phyloP scores from a whole-genome alignment of 2,329 filamentous ascomycete genomes.

The Pezicula radicicola region DNA sequence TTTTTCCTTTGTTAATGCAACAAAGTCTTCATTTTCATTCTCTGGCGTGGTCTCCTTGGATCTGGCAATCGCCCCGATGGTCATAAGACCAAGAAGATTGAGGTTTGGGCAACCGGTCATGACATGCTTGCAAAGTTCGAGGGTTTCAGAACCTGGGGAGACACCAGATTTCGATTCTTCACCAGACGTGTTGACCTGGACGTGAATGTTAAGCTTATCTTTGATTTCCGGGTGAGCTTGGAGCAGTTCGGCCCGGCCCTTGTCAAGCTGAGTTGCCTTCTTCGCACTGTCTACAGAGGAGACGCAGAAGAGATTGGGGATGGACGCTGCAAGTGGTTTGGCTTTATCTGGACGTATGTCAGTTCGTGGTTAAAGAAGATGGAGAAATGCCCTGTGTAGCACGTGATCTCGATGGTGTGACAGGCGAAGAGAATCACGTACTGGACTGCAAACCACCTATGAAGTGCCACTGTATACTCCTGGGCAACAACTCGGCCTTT shows the following conservation, averaged over 20 bases:
- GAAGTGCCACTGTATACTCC: conserved; percentile 86
- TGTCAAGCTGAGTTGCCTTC: conserved; percentile 81
- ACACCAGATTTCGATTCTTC: conserved; percentile 85
- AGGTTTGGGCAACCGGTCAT: conserved; percentile 69
- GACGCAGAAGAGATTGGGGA: conserved; percentile 87
- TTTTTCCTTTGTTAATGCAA: conserved; percentile 62
- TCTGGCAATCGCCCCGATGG: conserved; percentile 90
- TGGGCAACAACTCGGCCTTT: conserved; percentile 78
- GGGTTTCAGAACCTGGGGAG: conserved; percentile 58
- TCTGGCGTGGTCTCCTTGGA: conserved; percentile 71
- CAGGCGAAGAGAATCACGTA: conserved; percentile 28
- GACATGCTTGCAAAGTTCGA: conserved; percentile 68
- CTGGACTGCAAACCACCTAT: conserved; percentile 88
- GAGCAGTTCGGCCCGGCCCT: conserved; percentile 63
- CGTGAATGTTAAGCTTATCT: conserved; percentile 56
- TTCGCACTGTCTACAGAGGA: conserved; percentile 86
- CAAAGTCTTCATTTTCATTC: conserved; percentile 90
- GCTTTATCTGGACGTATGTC: conserved; percentile 68
- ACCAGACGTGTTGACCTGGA: conserved; percentile 94
- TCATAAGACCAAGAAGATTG: conserved; percentile 83
- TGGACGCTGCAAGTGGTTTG: conserved; percentile 74
- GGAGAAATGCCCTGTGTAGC: background rate
- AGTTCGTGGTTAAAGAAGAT: background rate
- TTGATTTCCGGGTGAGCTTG: conserved; percentile 28
- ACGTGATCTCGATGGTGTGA: background rate